Percentiles rank a stretch among this genome's conserved stretches.
Evolutionary conservation across 1,284 basidiomycete genomes (phyloP).

Genomic region (Macrocybe sp.): DNA sequence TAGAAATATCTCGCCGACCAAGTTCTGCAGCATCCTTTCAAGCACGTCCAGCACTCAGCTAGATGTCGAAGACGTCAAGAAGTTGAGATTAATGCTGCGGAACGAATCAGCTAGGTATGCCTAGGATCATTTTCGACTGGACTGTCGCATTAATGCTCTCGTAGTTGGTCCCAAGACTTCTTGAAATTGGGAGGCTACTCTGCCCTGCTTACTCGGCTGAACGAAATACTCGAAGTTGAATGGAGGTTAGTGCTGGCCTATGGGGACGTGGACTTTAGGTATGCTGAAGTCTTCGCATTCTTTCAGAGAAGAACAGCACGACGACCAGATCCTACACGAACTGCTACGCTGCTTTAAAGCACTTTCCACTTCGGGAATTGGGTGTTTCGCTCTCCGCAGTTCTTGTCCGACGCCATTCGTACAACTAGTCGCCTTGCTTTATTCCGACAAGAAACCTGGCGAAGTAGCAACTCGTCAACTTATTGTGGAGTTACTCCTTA

Average conservation of each 20-base stretch:
- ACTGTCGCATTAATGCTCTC: conserved; percentile 2
- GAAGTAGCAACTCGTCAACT: conserved; percentile 88
- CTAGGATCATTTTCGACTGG: background rate
- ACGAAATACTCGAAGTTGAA: conserved; percentile 91
- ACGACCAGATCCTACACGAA: conserved; percentile 92
- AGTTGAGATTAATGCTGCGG: conserved; percentile 71
- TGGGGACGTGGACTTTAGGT: background rate
- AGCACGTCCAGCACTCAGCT: conserved; percentile 62
- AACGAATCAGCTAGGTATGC: conserved; percentile 80
- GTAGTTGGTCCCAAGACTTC: conserved; percentile 91
- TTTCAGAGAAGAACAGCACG: conserved; percentile 91
- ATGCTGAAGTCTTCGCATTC: conserved; percentile 3
- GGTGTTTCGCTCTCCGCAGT: conserved; percentile 76
- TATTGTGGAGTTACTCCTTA: conserved; percentile 80
- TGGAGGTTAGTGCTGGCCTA: conserved; percentile 69
- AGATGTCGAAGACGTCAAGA: conserved; percentile 75
- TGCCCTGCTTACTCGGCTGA: conserved; percentile 78
- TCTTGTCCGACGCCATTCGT: conserved; percentile 84
- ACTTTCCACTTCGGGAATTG: conserved; percentile 84
- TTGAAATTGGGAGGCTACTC: conserved; percentile 81
- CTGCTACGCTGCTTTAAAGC: conserved; percentile 93
- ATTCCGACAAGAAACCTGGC: conserved; percentile 96
- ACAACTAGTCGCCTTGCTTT: conserved; percentile 80
- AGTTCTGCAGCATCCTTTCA: conserved; percentile 59
- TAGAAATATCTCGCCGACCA: conserved; percentile 50